These are phyloP conservation scores for Flueggea neowawraea DNA, from an alignment of 441 rosid genomes.

Conservation along the genomic window DNA sequence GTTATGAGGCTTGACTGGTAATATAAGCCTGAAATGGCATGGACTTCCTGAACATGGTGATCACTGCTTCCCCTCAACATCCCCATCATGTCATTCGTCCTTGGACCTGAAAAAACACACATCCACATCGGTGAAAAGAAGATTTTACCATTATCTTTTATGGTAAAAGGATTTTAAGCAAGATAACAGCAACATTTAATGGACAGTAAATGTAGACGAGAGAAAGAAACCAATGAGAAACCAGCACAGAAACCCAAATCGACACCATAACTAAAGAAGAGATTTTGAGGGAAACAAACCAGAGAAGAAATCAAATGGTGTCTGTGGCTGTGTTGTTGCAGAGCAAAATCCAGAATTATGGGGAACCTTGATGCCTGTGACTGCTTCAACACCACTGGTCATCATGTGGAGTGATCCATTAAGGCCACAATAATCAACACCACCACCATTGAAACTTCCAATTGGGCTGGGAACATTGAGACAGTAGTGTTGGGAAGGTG, in stretches of 20 bases:
- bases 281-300: background rate
- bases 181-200: constrained; percentile 7
- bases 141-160: no score
- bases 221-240: constrained; percentile 7
- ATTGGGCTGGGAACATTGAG: constrained; percentile 20
- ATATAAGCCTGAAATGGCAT: no score
- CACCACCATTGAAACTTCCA: constrained; percentile 30
- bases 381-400: constrained; percentile 20
- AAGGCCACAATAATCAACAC: constrained; percentile 14
- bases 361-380: constrained; percentile 19
- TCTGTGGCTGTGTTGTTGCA: constrained; percentile 11
- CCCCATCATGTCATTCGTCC: constrained; percentile 37
- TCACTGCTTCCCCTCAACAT: constrained; percentile 26
- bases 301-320: constrained; percentile 49
- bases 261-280: background rate
- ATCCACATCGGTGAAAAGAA: constrained; percentile 5
- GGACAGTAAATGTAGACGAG: constrained; percentile 5
- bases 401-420: constrained; percentile 16
- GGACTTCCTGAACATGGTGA: no score
- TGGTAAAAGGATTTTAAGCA: no score
- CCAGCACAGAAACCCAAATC: constrained; percentile 17
- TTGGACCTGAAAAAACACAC: constrained; percentile 31
- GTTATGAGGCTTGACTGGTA: no score
- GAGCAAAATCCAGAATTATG: constrained; percentile 22
- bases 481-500: constrained; percentile 17